These are phyloP conservation scores for Claviceps spartinae DNA, from an alignment of 2,329 filamentous ascomycete species.

Conservation along the genomic window DNA sequence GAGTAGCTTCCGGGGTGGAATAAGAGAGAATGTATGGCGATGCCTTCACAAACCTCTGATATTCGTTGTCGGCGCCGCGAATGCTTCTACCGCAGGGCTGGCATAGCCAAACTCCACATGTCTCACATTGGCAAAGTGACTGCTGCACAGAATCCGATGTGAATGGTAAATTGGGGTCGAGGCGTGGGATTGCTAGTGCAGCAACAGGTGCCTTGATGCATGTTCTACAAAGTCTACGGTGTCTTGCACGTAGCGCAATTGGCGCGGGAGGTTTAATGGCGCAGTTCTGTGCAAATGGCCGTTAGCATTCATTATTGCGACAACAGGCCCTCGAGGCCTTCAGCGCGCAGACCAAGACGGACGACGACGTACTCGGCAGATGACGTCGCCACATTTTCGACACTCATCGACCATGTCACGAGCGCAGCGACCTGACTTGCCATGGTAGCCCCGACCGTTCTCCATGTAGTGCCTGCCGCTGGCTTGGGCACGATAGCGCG, in stretches of 20 bases:
- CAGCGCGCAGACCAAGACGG: neutral
- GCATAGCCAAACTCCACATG: conserved; percentile 66
- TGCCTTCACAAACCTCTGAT: conserved; percentile 33
- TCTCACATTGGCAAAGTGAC: conserved; percentile 38
- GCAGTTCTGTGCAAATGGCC: conserved; percentile 55
- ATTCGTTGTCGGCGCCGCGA: conserved; percentile 43
- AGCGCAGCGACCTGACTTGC: conserved; percentile 68
- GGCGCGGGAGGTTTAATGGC: conserved; percentile 67
- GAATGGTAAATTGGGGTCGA: conserved; percentile 33
- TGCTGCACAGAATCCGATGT: conserved; percentile 42
- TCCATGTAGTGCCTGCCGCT: conserved; percentile 48
- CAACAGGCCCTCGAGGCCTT: neutral
- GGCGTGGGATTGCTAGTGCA: conserved; percentile 31
- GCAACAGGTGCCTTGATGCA: conserved; percentile 62
- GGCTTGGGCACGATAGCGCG: conserved; percentile 43
- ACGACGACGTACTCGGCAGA: conserved; percentile 59
- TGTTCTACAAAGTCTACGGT: conserved; percentile 65
- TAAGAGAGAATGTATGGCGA: neutral
- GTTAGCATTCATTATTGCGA: conserved; percentile 2
- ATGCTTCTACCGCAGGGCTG: conserved; percentile 67
- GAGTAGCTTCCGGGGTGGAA: neutral
- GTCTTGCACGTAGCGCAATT: conserved; percentile 54
- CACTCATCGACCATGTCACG: conserved; percentile 79
- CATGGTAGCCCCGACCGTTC: conserved; percentile 38
- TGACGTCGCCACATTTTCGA: conserved; percentile 58